These are phyloP conservation scores for Pythium coloratum DNA, from an alignment of 352 stramenopile species.

Conservation along the genomic window DNA sequence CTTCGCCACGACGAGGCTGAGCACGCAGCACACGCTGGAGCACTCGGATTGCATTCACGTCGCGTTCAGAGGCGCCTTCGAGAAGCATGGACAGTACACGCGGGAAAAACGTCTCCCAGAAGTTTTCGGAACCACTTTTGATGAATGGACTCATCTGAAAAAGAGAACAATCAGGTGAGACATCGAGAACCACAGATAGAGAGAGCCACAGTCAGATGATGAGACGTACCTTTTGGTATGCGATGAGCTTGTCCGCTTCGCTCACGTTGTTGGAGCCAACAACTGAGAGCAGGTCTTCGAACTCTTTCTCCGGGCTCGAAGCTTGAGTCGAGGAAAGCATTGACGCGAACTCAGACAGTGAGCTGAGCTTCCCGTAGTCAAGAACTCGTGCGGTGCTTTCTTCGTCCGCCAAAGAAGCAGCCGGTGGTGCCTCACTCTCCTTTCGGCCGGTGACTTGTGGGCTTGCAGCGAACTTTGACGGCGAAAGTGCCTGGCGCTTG, in stretches of 20 bases:
- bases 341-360: conserved; percentile 24
- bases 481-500: conserved; percentile 26
- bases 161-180: not conserved
- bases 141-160: conserved; percentile 28
- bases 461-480: conserved; percentile 25
- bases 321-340: conserved; percentile 18
- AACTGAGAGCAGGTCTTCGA: conserved; percentile 47
- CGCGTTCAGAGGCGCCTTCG: conserved; percentile 44
- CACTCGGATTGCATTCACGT: conserved; percentile 55
- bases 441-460: conserved; percentile 18
- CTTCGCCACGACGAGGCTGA: conserved; percentile 41
- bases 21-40: conserved; percentile 44
- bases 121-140: conserved; percentile 22
- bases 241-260: conserved; percentile 36
- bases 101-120: conserved; percentile 29
- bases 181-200: not conserved
- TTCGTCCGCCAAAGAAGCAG: not conserved
- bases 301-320: conserved; percentile 20
- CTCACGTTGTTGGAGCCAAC: conserved; percentile 53
- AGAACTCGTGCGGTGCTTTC: not conserved
- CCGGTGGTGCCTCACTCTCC: not conserved
- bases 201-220: not conserved
- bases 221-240: conserved; percentile 48
- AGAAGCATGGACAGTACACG: conserved; percentile 24
- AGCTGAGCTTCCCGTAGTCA: conserved; percentile 21